These are phyloP conservation scores for Ustilago esculenta DNA, from an alignment of 1,284 basidiomycete species.

Conservation along the genomic window DNA sequence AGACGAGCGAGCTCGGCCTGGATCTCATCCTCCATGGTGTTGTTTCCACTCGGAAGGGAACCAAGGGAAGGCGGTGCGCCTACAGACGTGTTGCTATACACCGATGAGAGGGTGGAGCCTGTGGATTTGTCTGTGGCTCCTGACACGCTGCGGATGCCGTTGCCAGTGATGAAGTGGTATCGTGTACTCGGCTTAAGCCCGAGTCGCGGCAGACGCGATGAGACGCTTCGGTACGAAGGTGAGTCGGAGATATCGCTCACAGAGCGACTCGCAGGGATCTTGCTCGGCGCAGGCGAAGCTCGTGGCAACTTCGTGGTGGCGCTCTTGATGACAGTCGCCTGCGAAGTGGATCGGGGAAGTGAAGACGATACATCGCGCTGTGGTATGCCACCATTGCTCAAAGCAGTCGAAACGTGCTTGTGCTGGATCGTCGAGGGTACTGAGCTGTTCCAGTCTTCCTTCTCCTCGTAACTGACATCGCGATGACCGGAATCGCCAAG, in stretches of 20 bases:
- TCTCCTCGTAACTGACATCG: slow-evolving; percentile 5
- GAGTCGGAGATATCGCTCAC: slow-evolving; percentile 27
- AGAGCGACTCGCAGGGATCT: slow-evolving; percentile 27
- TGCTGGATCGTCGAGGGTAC: slow-evolving; percentile 13
- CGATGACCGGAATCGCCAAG: slow-evolving; percentile 3
- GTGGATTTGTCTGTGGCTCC: slow-evolving; percentile 40
- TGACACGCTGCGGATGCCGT: slow-evolving; percentile 20
- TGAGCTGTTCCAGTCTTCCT: slow-evolving; percentile 11
- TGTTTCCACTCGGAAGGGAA: slow-evolving; percentile 34
- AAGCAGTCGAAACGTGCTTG: neutral
- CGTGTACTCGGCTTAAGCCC: slow-evolving; percentile 41
- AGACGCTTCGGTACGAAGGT: slow-evolving; percentile 16
- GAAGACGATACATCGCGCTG: slow-evolving; percentile 14
- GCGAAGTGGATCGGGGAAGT: slow-evolving; percentile 27
- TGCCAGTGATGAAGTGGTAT: slow-evolving; percentile 9
- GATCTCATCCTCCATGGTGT: slow-evolving; percentile 47
- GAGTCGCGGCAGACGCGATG: slow-evolving; percentile 37
- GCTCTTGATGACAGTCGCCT: slow-evolving; percentile 29
- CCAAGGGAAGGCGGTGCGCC: slow-evolving; percentile 28
- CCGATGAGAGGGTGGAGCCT: slow-evolving; percentile 32
- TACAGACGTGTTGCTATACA: slow-evolving; percentile 27
- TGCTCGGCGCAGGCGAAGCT: slow-evolving; percentile 9
- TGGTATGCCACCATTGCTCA: slow-evolving; percentile 5
- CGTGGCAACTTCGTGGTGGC: slow-evolving; percentile 11
- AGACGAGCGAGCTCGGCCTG: slow-evolving; percentile 36